phyloP scores from a whole-genome alignment of 148 eudicot genomes.

The Fagopyrum tataricum region DNA sequence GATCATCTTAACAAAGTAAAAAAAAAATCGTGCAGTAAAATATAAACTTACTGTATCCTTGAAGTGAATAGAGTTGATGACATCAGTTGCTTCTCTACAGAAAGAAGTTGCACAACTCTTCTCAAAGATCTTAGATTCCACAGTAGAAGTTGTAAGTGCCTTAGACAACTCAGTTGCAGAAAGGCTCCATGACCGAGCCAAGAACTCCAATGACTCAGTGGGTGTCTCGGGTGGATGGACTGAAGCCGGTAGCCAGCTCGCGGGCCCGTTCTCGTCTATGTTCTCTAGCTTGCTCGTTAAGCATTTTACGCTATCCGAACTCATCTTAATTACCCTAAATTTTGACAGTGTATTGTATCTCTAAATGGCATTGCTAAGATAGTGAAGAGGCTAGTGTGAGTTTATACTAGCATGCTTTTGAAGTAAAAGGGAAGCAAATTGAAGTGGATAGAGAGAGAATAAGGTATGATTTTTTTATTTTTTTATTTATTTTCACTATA shows the following conservation, averaged over 20 bases:
- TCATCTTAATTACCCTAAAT: constrained; percentile 11
- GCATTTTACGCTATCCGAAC: constrained; percentile 21
- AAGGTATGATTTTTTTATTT: not conserved
- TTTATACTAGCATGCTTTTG: constrained; percentile 5
- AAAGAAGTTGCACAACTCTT: not conserved
- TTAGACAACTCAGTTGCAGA: constrained; percentile 75
- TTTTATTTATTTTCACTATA: not conserved
- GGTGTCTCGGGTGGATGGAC: constrained; percentile 81
- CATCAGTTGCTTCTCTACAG: constrained; percentile 16
- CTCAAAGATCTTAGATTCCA: constrained; percentile 9
- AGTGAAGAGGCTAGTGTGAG: not conserved
- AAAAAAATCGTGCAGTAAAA: not conserved
- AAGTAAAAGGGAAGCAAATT: constrained; percentile 13
- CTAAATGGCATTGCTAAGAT: too few species aligned
- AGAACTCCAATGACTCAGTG: constrained; percentile 84
- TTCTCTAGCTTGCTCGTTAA: constrained; percentile 44
- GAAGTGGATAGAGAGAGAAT: constrained; percentile 11
- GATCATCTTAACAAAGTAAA: not conserved
- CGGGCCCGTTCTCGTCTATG: constrained; percentile 56
- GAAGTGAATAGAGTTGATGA: constrained; percentile 18
- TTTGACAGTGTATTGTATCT: not conserved
- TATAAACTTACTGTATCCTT: constrained; percentile 34
- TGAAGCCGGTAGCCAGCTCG: constrained; percentile 40
- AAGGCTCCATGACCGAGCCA: constrained; percentile 89
- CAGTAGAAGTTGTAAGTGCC: constrained; percentile 33